Evolutionary conservation across 805 yeast species (phyloP), one percentile per base, ranked within the genome.

Genomic region (Candida silvicultrix): DNA sequence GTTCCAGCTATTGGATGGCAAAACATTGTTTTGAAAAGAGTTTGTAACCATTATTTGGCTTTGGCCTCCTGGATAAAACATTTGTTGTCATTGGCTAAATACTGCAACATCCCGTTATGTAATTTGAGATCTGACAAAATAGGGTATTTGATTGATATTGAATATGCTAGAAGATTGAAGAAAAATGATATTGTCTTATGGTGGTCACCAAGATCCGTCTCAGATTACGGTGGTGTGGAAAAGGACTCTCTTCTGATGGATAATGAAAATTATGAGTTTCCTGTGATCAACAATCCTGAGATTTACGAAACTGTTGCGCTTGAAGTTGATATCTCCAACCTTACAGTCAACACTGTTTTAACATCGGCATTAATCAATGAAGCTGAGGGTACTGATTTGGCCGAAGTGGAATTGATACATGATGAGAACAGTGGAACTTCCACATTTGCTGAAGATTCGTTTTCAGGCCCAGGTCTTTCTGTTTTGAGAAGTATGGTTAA

Each of bases 1-100:
- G 63, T 85, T 28, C 89, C 92, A 11, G 83, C 90, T 5, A 66
- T 90, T 43, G 84, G 89, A 4, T 89, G 97, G 96, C 94, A 88
- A 60, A 62, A 77, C 2, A 68, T 79, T 14, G 72, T 88, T 8
- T 68, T 82, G 45, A 82, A 80, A 50, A 69, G 88, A 51, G 68
- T 88, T 4, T 71, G 83, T 38, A 83, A 81, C 54, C 89, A 85
- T 52, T 80, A 81, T 60, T 71, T 92, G 40, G 80, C 87, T 0
- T 66, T 89, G 40, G 85, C 94, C 0, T 69, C 81, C 2, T 84
- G 96, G 86, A 59, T 89, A 25, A 70, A 73, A 35, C 83, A 83
- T 55, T 70, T 88, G 65, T 72, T 81, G 18, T 69, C 79, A 0
- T 62, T 88, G 44, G 74, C 97, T 0, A 73, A 75, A 47, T 88